Conservation (phyloP, 352 stramenopile species). For the Globisporangium alternatum region DNA sequence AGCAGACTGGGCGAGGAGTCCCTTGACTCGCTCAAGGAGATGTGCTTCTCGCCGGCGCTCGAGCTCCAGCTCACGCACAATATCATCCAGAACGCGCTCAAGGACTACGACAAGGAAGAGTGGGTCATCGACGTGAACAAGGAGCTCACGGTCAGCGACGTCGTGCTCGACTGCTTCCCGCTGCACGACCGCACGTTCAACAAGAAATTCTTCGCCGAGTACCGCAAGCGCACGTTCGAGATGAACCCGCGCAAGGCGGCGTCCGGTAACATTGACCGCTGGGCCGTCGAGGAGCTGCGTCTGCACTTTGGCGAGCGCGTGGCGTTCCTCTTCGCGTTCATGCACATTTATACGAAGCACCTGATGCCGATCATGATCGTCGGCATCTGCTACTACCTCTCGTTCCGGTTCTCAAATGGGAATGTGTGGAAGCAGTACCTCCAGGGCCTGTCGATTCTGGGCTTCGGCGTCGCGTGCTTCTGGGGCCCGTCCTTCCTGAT, state of each 20-base stretch:
- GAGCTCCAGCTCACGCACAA: conserved; percentile 88
- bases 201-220: conserved; percentile 86
- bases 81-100: conserved; percentile 85
- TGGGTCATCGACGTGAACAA: conserved; percentile 87
- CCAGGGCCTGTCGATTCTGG: conserved; percentile 61
- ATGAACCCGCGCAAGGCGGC: conserved; percentile 63
- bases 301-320: conserved; percentile 87
- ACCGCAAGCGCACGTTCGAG: conserved; percentile 79
- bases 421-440: conserved; percentile 74
- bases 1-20: conserved; percentile 72
- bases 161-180: conserved; percentile 80
- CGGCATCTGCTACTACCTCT: conserved; percentile 75
- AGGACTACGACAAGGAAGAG: conserved; percentile 86
- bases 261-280: conserved; percentile 77
- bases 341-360: conserved; percentile 90
- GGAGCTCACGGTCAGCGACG: conserved; percentile 70
- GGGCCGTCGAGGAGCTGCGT: conserved; percentile 82
- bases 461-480: conserved; percentile 71
- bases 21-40: conserved; percentile 71
- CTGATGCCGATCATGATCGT: conserved; percentile 63
- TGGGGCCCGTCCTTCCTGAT: conserved; percentile 83
- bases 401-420: conserved; percentile 57
- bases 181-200: conserved; percentile 86
- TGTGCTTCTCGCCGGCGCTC: conserved; percentile 84
- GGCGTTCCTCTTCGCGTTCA: conserved; percentile 88